A percentile compares a stretch with the other conserved stretches of the same genome.
These are phyloP conservation scores for Biscogniauxia mediterranea DNA, from an alignment of 2,329 filamentous ascomycete species.

Conservation along the genomic window DNA sequence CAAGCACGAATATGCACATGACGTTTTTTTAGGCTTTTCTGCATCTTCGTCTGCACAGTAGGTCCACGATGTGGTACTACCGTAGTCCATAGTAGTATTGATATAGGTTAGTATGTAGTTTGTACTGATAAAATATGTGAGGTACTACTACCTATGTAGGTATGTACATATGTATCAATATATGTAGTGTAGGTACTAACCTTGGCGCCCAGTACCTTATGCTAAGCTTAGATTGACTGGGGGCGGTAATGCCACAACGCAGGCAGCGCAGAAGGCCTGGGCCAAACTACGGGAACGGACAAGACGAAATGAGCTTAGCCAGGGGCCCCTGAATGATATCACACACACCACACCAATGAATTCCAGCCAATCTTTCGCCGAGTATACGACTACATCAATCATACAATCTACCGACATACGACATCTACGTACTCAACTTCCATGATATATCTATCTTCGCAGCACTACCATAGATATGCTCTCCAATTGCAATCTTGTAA, in stretches of 20 bases:
- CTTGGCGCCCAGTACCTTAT: neutral
- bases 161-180: neutral
- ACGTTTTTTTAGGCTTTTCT: neutral
- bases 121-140: no score
- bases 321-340: neutral
- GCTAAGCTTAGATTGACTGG: constrained; percentile 5
- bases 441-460: neutral
- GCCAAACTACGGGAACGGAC: neutral
- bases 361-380: neutral
- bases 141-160: no score
- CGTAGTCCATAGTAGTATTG: no score
- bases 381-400: neutral
- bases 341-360: neutral
- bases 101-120: no score
- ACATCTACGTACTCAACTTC: neutral
- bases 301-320: neutral
- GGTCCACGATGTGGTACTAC: no score
- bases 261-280: constrained; percentile 3
- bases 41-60: neutral
- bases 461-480: neutral
- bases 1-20: neutral
- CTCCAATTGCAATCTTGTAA: neutral
- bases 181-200: no score
- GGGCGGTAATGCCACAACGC: constrained; percentile 17
- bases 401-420: no score